Conservation (phyloP, 331 rosid genomes). For the Telfairia occidentalis region DNA sequence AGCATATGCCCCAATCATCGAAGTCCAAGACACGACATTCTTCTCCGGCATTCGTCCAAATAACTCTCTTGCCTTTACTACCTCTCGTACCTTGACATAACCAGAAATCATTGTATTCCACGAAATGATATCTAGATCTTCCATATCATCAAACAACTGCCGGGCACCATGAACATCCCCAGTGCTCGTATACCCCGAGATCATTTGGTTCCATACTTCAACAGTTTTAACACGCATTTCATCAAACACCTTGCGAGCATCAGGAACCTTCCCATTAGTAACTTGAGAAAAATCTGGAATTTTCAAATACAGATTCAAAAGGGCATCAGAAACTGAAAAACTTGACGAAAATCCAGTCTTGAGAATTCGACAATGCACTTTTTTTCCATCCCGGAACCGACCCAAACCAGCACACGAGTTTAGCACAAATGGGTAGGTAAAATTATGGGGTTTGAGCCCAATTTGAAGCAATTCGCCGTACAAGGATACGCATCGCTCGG, state of each 20-base stretch:
- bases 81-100: slow-evolving; percentile 9
- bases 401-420: slow-evolving; percentile 22
- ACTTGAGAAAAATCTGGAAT: neutral
- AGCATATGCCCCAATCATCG: slow-evolving; percentile 19
- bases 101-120: slow-evolving; percentile 24
- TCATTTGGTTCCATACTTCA: slow-evolving; percentile 15
- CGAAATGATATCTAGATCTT: slow-evolving; percentile 13
- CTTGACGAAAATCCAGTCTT: slow-evolving; percentile 16
- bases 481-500: slow-evolving; percentile 10
- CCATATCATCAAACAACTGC: slow-evolving; percentile 18
- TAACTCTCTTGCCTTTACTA: slow-evolving; percentile 12
- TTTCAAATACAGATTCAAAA: slow-evolving; percentile 14
- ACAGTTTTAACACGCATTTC: slow-evolving; percentile 7
- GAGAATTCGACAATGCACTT: slow-evolving; percentile 17
- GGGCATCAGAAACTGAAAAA: slow-evolving; percentile 13
- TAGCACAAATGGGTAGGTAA: slow-evolving; percentile 23
- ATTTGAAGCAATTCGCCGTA: slow-evolving; percentile 19
- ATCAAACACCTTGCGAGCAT: slow-evolving; percentile 21
- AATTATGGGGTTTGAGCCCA: slow-evolving; percentile 28
- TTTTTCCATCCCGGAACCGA: slow-evolving; percentile 15
- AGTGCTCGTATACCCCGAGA: neutral
- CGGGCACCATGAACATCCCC: slow-evolving; percentile 15
- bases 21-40: slow-evolving; percentile 25
- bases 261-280: neutral
- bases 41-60: slow-evolving; percentile 16